These are phyloP conservation scores for Pseudozyma thailandica DNA, from an alignment of 1,284 basidiomycete genomes.

Conservation along the genomic window DNA sequence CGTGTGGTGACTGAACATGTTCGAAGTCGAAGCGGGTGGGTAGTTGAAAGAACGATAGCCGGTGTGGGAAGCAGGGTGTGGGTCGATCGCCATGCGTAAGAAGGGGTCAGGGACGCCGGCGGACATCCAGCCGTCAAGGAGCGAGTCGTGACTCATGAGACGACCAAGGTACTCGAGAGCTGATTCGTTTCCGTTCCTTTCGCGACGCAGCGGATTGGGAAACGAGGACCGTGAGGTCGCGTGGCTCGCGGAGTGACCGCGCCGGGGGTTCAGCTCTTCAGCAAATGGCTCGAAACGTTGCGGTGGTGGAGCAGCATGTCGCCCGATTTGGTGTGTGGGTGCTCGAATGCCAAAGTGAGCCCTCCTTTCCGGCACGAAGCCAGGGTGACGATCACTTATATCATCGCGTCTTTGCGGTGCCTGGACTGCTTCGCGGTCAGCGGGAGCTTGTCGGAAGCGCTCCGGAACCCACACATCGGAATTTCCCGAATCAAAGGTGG, in stretches of 20 bases:
- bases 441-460: not conserved
- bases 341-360: constrained; percentile 20
- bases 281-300: constrained; percentile 24
- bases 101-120: constrained; percentile 17
- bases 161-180: constrained; percentile 43
- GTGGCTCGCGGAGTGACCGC: not conserved
- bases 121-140: constrained; percentile 36
- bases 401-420: not conserved
- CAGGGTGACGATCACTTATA: not conserved
- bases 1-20: not conserved
- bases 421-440: not conserved
- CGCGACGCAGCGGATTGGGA: constrained; percentile 6
- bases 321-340: constrained; percentile 11
- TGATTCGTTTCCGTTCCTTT: constrained; percentile 25
- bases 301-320: not conserved
- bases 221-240: not conserved
- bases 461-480: not conserved
- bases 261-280: not conserved
- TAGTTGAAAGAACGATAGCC: not conserved
- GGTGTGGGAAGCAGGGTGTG: not conserved
- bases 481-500: not conserved
- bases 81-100: constrained; percentile 37
- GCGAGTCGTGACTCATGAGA: constrained; percentile 37
- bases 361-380: constrained; percentile 12
- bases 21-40: constrained; percentile 24